phyloP scores from a whole-genome alignment of 2,329 filamentous ascomycete species.

The Colletotrichum lindemuthianum region DNA sequence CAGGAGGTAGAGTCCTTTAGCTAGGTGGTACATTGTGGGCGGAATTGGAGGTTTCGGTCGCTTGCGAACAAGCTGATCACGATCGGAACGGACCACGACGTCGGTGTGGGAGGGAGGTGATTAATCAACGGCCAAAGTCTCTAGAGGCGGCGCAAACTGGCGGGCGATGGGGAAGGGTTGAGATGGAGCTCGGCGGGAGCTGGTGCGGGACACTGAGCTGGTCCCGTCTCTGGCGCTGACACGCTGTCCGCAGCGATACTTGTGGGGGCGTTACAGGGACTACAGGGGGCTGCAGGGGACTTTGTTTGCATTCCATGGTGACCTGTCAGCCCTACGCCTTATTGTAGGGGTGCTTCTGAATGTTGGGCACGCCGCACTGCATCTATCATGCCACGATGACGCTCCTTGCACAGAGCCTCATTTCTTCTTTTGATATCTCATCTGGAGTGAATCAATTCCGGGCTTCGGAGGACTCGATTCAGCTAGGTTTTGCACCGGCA shows the following conservation, averaged over 20 bases:
- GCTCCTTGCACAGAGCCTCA: background rate
- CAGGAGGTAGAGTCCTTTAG: conserved; percentile 93
- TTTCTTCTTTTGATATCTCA: background rate
- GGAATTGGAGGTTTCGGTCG: background rate
- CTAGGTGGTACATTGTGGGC: conserved; percentile 86
- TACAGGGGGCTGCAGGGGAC: conserved; percentile 29
- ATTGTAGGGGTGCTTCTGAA: background rate
- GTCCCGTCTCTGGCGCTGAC: conserved; percentile 12
- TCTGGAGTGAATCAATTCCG: too few relatives aligned
- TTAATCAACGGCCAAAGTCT: conserved; percentile 13
- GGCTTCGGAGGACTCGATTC: too few relatives aligned
- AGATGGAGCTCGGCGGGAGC: conserved; percentile 23
- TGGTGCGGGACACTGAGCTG: conserved; percentile 23
- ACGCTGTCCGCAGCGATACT: conserved; percentile 20
- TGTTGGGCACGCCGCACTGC: too few relatives aligned
- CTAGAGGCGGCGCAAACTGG: conserved; percentile 19
- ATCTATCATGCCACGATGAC: background rate
- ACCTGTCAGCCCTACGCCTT: conserved; percentile 29
- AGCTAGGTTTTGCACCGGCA: too few relatives aligned
- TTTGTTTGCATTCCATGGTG: background rate
- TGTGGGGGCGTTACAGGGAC: conserved; percentile 26
- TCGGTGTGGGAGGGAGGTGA: background rate
- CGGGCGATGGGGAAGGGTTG: conserved; percentile 25
- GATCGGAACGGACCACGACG: background rate
- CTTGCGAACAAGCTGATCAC: conserved; percentile 17